phyloP scores from a whole-genome alignment of 768 basidiomycete species.

The Termitomyces sp. region DNA sequence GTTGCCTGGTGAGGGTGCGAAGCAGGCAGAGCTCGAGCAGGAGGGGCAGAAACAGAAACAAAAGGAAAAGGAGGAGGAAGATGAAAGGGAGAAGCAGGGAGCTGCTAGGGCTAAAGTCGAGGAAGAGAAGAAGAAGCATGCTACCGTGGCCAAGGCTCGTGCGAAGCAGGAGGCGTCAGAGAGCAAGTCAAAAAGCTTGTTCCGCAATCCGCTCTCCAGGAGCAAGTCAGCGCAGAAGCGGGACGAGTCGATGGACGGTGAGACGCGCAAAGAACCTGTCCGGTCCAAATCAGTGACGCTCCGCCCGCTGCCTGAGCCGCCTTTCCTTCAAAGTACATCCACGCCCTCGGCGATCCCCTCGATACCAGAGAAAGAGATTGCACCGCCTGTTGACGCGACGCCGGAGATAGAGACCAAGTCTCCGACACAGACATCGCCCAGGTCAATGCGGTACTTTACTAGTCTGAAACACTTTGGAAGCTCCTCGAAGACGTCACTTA shows the following conservation, averaged over 20 bases:
- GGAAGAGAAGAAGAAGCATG: slow-evolving; percentile 21
- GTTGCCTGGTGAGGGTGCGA: slow-evolving; percentile 31
- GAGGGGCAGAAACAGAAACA: slow-evolving; percentile 14
- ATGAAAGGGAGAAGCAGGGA: slow-evolving; percentile 6
- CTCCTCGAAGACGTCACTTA: slow-evolving; percentile 25
- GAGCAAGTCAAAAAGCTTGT: slow-evolving; percentile 13
- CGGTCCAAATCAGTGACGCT: slow-evolving; percentile 7
- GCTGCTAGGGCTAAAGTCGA: slow-evolving; percentile 14
- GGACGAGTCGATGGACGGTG: slow-evolving; percentile 3
- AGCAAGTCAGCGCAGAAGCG: slow-evolving; percentile 11
- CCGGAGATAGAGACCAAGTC: neutral
- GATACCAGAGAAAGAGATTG: slow-evolving; percentile 6
- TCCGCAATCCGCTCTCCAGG: slow-evolving; percentile 10
- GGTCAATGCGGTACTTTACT: slow-evolving; percentile 47
- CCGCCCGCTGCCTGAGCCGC: slow-evolving; percentile 3
- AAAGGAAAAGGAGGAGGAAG: slow-evolving; percentile 12
- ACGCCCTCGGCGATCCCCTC: neutral
- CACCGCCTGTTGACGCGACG: neutral
- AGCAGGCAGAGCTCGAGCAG: slow-evolving; percentile 1
- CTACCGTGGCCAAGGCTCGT: slow-evolving; percentile 18
- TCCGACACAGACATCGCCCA: slow-evolving; percentile 43
- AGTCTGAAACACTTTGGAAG: slow-evolving; percentile 45
- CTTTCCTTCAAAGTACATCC: neutral
- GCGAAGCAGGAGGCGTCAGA: slow-evolving; percentile 20
- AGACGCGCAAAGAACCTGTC: slow-evolving; percentile 2